A percentile compares a stretch with the other conserved stretches of the same genome.
Evolutionary conservation across 1,284 basidiomycete genomes (phyloP).

Genomic region (Coriolopsis trogii): DNA sequence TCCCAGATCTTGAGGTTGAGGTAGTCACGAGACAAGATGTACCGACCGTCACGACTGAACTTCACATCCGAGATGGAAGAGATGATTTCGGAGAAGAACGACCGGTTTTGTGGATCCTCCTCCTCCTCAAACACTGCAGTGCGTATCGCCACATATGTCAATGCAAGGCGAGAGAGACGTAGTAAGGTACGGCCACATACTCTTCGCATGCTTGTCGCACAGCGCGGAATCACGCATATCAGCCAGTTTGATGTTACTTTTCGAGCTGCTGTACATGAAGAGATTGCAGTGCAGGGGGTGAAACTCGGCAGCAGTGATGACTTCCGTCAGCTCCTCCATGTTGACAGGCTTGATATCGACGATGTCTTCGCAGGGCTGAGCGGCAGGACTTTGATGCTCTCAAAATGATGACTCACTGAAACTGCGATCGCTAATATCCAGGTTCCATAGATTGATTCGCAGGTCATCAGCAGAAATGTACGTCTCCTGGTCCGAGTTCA

Average conservation of each 20-base stretch:
- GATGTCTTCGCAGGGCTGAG: slow-evolving; percentile 71
- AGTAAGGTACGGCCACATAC: slow-evolving; percentile 54
- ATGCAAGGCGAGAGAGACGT: slow-evolving; percentile 5
- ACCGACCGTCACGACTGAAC: slow-evolving; percentile 96
- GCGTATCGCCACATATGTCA: slow-evolving; percentile 13
- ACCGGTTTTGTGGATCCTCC: slow-evolving; percentile 95
- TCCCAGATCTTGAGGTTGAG: slow-evolving; percentile 99
- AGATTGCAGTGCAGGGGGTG: slow-evolving; percentile 97
- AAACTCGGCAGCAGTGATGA: slow-evolving; percentile 99
- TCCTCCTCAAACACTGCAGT: slow-evolving; percentile 93
- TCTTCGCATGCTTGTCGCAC: slow-evolving; percentile 96
- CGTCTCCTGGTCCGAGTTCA: slow-evolving; percentile 99
- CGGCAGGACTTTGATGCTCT: neutral
- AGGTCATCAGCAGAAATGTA: slow-evolving; percentile 99
- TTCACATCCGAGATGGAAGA: slow-evolving; percentile 99
- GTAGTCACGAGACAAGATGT: slow-evolving; percentile 97
- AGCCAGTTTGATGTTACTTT: slow-evolving; percentile 99
- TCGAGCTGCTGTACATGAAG: slow-evolving; percentile 99
- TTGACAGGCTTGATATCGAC: slow-evolving; percentile 99
- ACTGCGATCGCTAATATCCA: slow-evolving; percentile 98
- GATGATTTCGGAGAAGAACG: slow-evolving; percentile 99
- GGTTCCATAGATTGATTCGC: slow-evolving; percentile 96
- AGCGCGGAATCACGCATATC: slow-evolving; percentile 99
- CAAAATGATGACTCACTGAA: slow-evolving; percentile 76
- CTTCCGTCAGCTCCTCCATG: slow-evolving; percentile 99